A percentile compares a stretch with the other conserved stretches of the same genome.
These are phyloP conservation scores for Candida glucosophila DNA, from an alignment of 1,139 yeast genomes.

Conservation along the genomic window DNA sequence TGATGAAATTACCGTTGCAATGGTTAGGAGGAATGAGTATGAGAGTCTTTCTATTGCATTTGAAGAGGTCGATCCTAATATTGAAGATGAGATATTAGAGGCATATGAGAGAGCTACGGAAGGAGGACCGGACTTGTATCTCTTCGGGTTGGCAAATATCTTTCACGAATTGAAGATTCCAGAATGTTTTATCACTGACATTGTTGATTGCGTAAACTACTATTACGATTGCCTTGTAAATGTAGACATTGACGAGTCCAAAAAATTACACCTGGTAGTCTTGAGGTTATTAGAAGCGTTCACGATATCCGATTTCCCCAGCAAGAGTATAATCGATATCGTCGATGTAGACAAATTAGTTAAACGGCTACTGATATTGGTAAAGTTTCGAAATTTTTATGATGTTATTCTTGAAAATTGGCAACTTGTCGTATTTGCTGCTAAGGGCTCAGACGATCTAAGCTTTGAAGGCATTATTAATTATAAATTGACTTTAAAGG, in stretches of 20 bases:
- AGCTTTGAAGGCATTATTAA: slow-evolving; percentile 22
- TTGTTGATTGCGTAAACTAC: slow-evolving; percentile 23
- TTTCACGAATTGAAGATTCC: slow-evolving; percentile 22
- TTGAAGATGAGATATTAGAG: slow-evolving; percentile 28
- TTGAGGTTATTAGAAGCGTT: slow-evolving; percentile 22
- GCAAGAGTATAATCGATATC: slow-evolving; percentile 24
- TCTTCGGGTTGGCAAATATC: slow-evolving; percentile 18
- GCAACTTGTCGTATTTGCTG: slow-evolving; percentile 24
- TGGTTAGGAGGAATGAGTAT: no score
- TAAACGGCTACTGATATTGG: slow-evolving; percentile 16
- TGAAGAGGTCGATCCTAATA: slow-evolving; percentile 9
- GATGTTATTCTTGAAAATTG: slow-evolving; percentile 24
- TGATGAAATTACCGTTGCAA: no score
- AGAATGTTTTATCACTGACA: slow-evolving; percentile 23
- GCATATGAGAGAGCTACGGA: slow-evolving; percentile 17
- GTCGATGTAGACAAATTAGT: slow-evolving; percentile 36
- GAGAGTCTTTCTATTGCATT: no score
- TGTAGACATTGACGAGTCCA: slow-evolving; percentile 1
- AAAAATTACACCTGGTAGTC: slow-evolving; percentile 19
- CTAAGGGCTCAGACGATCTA: slow-evolving; percentile 9
- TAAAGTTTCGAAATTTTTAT: slow-evolving; percentile 27
- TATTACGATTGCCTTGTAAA: slow-evolving; percentile 17
- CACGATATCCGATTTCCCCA: slow-evolving; percentile 37
- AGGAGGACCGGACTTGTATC: slow-evolving; percentile 21
- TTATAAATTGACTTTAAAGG: slow-evolving; percentile 22